Evolutionary conservation across 257 asterid species (phyloP), one percentile per base, ranked within the genome.

Genomic region (Nicotiana noctiflora): DNA sequence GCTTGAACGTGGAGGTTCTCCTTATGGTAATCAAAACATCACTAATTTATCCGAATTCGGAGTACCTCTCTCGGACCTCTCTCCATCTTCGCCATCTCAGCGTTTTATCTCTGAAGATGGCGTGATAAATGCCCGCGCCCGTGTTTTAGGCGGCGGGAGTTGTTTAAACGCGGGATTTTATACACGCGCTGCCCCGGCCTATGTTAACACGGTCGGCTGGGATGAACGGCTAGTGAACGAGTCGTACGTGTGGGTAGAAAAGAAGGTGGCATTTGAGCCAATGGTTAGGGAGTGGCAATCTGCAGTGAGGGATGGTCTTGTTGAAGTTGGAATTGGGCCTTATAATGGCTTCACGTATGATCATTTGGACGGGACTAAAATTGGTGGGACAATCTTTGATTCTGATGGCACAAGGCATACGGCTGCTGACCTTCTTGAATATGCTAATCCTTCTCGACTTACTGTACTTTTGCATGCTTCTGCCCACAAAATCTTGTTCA

Each of bases 151-250:
- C 0, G 96, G 96, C 8, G 96, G 89, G 2, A 92, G 89, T 79
- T 89, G 94, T 83, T 86, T 93, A n/a, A 93, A 93, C 14, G 97
- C 98, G 0, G 98, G 97, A 0, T 92, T 93, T 32, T 93, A 93
- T 83, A 60, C 94, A 3, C 95, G 97, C 31, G 97, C 98, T 4
- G 82, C 80, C 8, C 0, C 87, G 2, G 2, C 56, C 0, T 91
- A 84, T 81, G 93, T 87, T 11, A 29, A 29, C 7, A 61, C 40
- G 4, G 86, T 75, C 1, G 94, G 97, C 4, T 92, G 94, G 97
- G 93, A 93, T 19, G 87, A 86, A 0, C 23, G 79, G 37, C 62
- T 85, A 21, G 97, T 88, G 67, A 90, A 89, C 6, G 92, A 86
- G 79, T 92, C 97, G 44, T 93, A 89, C 79, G 13, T 21, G 44